Percentiles rank a stretch among this genome's conserved stretches.
Evolutionary conservation across 2,329 filamentous ascomycete species (phyloP).

Genomic region (Penicillium verrucosum): DNA sequence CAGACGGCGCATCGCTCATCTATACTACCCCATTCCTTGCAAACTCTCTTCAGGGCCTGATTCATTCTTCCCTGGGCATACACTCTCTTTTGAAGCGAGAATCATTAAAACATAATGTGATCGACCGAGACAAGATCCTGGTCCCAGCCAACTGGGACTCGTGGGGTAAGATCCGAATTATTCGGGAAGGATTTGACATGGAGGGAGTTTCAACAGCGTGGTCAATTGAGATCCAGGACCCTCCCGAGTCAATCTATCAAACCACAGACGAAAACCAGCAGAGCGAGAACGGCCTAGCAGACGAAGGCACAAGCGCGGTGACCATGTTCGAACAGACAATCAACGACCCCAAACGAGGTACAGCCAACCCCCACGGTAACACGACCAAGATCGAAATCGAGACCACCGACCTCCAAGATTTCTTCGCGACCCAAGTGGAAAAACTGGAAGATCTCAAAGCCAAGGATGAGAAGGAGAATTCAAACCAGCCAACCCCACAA

Average conservation of each 20-base stretch:
- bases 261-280: constrained; percentile 26
- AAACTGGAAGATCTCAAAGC: constrained; percentile 64
- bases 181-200: constrained; percentile 88
- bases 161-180: constrained; percentile 92
- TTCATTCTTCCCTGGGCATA: constrained; percentile 83
- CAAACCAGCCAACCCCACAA: constrained; percentile 34
- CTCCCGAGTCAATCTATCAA: constrained; percentile 30
- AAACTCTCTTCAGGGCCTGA: constrained; percentile 72
- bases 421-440: constrained; percentile 71
- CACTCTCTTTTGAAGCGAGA: constrained; percentile 76
- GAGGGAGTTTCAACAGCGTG: constrained; percentile 81
- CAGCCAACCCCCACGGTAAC: constrained; percentile 50
- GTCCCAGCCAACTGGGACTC: constrained; percentile 98
- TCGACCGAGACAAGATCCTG: constrained; percentile 89
- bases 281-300: constrained; percentile 13
- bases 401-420: constrained; percentile 72
- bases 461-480: constrained; percentile 52
- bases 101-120: constrained; percentile 82
- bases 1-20: constrained; percentile 79
- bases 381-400: constrained; percentile 54
- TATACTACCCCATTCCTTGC: constrained; percentile 76
- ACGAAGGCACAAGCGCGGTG: constrained; percentile 59
- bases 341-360: constrained; percentile 66
- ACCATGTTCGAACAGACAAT: constrained; percentile 76
- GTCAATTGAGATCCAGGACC: constrained; percentile 74